Evolutionary conservation across 2,329 filamentous ascomycete species (phyloP).

Genomic region (Emergomyces orientalis): DNA sequence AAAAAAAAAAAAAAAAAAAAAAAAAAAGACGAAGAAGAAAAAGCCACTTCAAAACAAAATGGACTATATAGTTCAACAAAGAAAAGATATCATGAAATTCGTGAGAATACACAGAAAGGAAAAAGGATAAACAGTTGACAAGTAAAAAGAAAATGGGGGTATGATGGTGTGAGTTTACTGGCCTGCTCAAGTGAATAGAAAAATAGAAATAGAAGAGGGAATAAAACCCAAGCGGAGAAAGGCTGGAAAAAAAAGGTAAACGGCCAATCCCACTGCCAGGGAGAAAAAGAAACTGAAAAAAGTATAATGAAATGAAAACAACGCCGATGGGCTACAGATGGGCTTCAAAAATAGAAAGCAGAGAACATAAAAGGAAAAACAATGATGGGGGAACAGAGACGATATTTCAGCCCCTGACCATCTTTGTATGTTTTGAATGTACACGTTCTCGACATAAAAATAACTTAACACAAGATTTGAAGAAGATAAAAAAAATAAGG

Average conservation of each 20-base stretch:
- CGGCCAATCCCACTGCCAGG: not conserved
- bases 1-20: not conserved
- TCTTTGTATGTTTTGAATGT: slow-evolving; percentile 2
- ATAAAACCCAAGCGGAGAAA: slow-evolving; percentile 9
- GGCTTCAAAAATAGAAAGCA: not conserved
- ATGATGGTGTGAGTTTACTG: not conserved
- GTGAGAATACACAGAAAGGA: not conserved
- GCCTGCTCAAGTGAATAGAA: slow-evolving; percentile 9
- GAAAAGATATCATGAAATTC: not conserved
- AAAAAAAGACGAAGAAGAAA: not conserved
- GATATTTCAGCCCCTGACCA: not conserved
- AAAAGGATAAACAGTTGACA: not conserved
- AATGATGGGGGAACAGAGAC: slow-evolving; percentile 5
- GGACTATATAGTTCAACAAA: slow-evolving; percentile 1
- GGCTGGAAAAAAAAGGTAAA: slow-evolving; percentile 4
- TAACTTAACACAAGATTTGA: slow-evolving; percentile 8
- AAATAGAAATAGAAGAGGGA: slow-evolving; percentile 14
- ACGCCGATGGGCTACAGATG: not conserved
- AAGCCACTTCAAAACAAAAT: not conserved
- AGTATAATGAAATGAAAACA: slow-evolving; percentile 13
- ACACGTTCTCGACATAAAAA: not conserved
- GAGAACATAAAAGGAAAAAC: not conserved
- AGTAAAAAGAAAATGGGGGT: not conserved
- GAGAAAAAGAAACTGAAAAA: slow-evolving; percentile 14
- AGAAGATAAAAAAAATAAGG: slow-evolving; percentile 13